Evolutionary conservation across 768 basidiomycete species (phyloP), one percentile per base, ranked within the genome.

Genomic region (Mycena rebaudengoi): DNA sequence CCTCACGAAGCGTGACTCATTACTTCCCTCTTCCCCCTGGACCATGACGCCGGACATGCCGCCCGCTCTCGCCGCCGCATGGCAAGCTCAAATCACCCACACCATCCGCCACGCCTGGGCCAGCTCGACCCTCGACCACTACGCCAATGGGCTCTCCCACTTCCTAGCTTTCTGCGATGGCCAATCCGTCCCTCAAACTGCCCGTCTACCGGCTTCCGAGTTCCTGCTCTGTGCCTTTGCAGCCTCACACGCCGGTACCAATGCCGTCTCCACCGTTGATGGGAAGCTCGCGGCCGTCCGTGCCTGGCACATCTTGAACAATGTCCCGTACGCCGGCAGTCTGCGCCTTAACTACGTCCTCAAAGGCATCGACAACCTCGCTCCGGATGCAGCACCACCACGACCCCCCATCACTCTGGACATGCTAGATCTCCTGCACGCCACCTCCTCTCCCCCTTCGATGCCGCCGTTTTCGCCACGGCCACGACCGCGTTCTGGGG

Each of bases 231-330:
- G 76, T 13, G 63, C 69, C 2, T 81, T 76, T 45, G 71, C 72
- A 0, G 69, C 76, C 0, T 69, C 71, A 0, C 48, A 62, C 18
- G 58, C 71, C 0, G 76, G 76, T 4, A 4, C 20, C 0, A 35
- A 61, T n/a, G 67, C 75, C 0, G 69, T 67, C 2, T 57, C 53
- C 0, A 67, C 76, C 0, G 54, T 74, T 13, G 41, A 59, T 3
- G 70, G 70, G 20, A 64, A 75, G 20, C 41, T 78, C 3, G 49
- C 64, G 7, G 78, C 62, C 0, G 23, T 80, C 5, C 72, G 70
- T 7, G 74, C 76, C 0, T 81, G 78, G 78, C 80, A 82, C 44
- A 61, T 71, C 20, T 28, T 69, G 12, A 73, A 80, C 29, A 41
- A 66, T 8, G 29, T 68, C 2, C 37, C 58, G 0, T 81, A 73